Conservation (phyloP, 148 eudicot species). For the Rhododendron griersonianum region DNA sequence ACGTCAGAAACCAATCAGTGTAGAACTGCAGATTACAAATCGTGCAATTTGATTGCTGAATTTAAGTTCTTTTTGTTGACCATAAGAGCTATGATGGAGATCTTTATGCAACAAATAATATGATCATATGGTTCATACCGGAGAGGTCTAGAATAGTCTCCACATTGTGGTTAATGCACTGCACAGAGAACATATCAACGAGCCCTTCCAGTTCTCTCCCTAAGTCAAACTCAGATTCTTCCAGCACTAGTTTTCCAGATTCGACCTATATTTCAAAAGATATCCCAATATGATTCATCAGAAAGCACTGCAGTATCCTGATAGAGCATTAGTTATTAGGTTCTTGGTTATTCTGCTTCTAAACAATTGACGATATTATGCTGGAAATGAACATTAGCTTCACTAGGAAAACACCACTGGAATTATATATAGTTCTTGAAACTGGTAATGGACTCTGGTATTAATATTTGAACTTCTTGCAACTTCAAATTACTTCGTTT, state of each 20-base stretch:
- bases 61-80: not conserved
- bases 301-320: not conserved
- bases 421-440: not conserved
- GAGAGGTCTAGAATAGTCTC: slow-evolving; percentile 88
- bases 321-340: not conserved
- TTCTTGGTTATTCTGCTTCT: not conserved
- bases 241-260: slow-evolving; percentile 88
- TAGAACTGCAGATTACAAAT: not conserved
- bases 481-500: not conserved
- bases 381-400: not conserved
- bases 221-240: slow-evolving; percentile 82
- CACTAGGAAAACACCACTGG: not conserved
- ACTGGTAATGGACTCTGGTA: not conserved
- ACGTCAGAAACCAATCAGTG: not conserved
- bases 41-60: not conserved
- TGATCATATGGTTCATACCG: slow-evolving; percentile 29
- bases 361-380: not conserved
- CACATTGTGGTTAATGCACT: slow-evolving; percentile 85
- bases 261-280: slow-evolving; percentile 56
- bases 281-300: not conserved
- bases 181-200: slow-evolving; percentile 93
- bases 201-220: slow-evolving; percentile 97
- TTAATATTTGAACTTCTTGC: not conserved
- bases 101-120: not conserved
- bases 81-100: not conserved